Conservation (phyloP, 2,329 filamentous ascomycete genomes). For the Colletotrichum sp. region DNA sequence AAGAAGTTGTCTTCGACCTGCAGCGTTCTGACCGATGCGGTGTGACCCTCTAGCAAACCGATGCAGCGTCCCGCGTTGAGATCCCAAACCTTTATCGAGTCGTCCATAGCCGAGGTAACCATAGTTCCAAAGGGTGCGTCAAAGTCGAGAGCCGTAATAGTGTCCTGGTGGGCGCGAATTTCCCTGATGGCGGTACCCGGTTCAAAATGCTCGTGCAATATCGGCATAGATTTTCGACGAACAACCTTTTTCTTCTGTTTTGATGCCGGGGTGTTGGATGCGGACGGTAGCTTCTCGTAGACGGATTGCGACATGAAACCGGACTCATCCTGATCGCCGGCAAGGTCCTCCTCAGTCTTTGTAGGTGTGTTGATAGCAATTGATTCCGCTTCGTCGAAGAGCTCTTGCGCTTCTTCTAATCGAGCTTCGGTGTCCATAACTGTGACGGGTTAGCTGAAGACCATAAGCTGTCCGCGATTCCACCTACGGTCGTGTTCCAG, state of each 20-base stretch:
- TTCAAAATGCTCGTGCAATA: slow-evolving; percentile 94
- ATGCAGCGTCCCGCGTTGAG: slow-evolving; percentile 92
- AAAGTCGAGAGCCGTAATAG: slow-evolving; percentile 90
- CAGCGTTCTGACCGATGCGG: slow-evolving; percentile 88
- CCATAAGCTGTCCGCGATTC: background rate
- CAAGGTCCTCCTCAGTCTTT: slow-evolving; percentile 59
- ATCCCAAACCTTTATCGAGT: slow-evolving; percentile 96
- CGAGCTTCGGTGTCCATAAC: slow-evolving; percentile 67
- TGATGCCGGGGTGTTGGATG: slow-evolving; percentile 54
- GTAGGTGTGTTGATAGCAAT: slow-evolving; percentile 57
- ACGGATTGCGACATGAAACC: slow-evolving; percentile 97
- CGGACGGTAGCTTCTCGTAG: slow-evolving; percentile 84
- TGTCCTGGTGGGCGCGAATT: slow-evolving; percentile 86
- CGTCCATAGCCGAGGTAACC: slow-evolving; percentile 90
- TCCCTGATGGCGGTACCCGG: slow-evolving; percentile 88
- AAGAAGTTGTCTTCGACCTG: slow-evolving; percentile 97
- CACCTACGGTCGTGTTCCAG: slow-evolving; percentile 85
- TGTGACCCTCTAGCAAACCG: slow-evolving; percentile 89
- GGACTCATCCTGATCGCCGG: slow-evolving; percentile 54
- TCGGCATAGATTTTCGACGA: slow-evolving; percentile 85
- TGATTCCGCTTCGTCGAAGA: slow-evolving; percentile 63
- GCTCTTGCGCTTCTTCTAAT: slow-evolving; percentile 65
- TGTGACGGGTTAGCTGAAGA: slow-evolving; percentile 41
- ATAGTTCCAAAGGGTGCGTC: slow-evolving; percentile 96
- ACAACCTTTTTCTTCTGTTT: slow-evolving; percentile 60